These are phyloP conservation scores for Perilla frutescens DNA, from an alignment of 257 asterid species.

Conservation along the genomic window DNA sequence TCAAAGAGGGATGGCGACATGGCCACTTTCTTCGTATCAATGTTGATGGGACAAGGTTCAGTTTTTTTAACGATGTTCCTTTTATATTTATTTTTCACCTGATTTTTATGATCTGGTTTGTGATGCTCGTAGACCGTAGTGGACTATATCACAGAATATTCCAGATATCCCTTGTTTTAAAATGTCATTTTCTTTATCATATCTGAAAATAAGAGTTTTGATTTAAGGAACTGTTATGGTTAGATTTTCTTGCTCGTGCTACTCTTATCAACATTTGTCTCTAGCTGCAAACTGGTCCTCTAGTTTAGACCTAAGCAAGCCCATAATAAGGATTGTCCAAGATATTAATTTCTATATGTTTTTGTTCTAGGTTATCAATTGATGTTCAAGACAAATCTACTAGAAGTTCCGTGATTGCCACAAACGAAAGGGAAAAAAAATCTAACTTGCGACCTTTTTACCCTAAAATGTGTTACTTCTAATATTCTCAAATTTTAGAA, in stretches of 20 bases:
- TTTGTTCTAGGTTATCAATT: constrained; percentile 7
- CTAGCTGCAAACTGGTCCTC: constrained; percentile 1
- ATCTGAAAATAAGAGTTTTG: background rate
- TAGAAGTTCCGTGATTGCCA: background rate
- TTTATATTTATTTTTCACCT: background rate
- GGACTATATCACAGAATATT: constrained; percentile 6
- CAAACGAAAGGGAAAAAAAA: background rate
- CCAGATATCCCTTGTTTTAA: constrained; percentile 5
- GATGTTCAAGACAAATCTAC: constrained; percentile 1
- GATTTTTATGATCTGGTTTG: constrained; percentile 24
- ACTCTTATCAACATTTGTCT: background rate
- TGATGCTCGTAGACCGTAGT: background rate
- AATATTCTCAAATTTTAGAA: background rate
- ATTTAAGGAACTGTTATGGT: background rate
- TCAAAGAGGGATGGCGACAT: constrained; percentile 97
- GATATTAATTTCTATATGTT: background rate
- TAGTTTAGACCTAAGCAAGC: background rate
- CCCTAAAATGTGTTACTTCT: background rate
- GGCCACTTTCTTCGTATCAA: constrained; percentile 81
- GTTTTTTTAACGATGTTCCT: constrained; percentile 5
- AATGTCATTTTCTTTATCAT: background rate
- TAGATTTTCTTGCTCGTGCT: background rate
- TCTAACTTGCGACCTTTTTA: too few relatives aligned
- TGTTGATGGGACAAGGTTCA: constrained; percentile 88
- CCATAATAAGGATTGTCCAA: background rate